phyloP scores from a whole-genome alignment of 768 basidiomycete species.

The Tricholoma bakamatsutake region DNA sequence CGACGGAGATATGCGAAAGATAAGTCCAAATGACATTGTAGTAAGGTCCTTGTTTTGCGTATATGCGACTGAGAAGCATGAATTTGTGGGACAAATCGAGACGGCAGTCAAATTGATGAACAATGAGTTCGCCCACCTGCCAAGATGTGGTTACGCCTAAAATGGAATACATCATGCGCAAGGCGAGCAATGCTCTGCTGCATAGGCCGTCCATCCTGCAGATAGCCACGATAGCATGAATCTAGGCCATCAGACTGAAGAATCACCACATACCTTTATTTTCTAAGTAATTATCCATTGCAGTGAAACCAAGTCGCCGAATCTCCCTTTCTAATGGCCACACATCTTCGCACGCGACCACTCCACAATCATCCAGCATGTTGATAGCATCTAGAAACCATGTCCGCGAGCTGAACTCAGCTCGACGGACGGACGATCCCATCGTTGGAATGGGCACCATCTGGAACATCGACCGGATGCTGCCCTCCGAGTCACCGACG shows the following conservation, averaged over 20 bases:
- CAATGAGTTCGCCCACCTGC: not conserved
- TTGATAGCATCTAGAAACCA: conserved; percentile 45
- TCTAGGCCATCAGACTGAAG: not conserved
- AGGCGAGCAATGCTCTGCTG: conserved; percentile 13
- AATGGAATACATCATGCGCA: not conserved
- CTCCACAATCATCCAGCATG: conserved; percentile 42
- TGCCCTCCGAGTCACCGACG: conserved; percentile 29
- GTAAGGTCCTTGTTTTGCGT: not conserved
- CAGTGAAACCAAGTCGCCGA: conserved; percentile 37
- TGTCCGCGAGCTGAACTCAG: conserved; percentile 39
- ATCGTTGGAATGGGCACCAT: conserved; percentile 33
- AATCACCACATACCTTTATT: conserved; percentile 29
- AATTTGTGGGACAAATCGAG: not conserved
- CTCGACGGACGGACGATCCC: conserved; percentile 19
- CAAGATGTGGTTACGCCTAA: not conserved
- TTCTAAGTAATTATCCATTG: conserved; percentile 44
- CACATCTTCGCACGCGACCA: conserved; percentile 42
- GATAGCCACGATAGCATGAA: not conserved
- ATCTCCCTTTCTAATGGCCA: conserved; percentile 44
- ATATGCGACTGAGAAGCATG: too few relatives aligned
- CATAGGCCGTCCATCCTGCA: conserved; percentile 18
- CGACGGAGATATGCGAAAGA: not conserved
- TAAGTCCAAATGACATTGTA: not conserved
- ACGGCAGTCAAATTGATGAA: too few relatives aligned
- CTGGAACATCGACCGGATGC: conserved; percentile 37